Conservation (phyloP, 2,329 filamentous ascomycete species). For the Aspergillus ibericus region DNA sequence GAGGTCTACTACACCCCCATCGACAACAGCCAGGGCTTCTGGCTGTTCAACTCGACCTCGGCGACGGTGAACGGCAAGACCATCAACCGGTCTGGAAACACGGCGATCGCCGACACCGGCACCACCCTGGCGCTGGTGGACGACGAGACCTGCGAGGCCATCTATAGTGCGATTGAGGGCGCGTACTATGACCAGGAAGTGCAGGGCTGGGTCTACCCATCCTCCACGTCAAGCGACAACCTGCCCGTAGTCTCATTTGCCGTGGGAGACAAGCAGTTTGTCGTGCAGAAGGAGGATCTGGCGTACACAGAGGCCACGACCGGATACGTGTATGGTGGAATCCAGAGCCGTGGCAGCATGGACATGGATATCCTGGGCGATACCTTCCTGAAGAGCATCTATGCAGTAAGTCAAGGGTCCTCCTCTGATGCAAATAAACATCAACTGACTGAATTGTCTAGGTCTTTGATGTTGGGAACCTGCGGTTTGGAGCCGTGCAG, state of each 20-base stretch:
- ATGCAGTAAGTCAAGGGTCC: constrained; percentile 52
- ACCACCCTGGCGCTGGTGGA: constrained; percentile 67
- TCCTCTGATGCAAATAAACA: not conserved
- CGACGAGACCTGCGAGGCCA: constrained; percentile 59
- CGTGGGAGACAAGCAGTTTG: constrained; percentile 61
- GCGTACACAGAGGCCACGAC: constrained; percentile 58
- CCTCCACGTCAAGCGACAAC: constrained; percentile 49
- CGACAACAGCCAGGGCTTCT: constrained; percentile 67
- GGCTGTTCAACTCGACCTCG: constrained; percentile 62
- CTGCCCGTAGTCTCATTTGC: constrained; percentile 64
- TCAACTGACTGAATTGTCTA: constrained; percentile 25
- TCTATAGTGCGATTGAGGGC: constrained; percentile 66
- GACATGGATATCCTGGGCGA: constrained; percentile 65
- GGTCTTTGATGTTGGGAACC: constrained; percentile 65
- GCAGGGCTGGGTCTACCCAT: constrained; percentile 67
- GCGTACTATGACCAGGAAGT: constrained; percentile 55
- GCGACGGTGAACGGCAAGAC: constrained; percentile 59
- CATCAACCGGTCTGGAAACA: constrained; percentile 56
- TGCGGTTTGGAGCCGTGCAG: constrained; percentile 61
- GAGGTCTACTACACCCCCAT: constrained; percentile 62
- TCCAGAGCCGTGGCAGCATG: constrained; percentile 62
- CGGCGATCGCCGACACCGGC: constrained; percentile 70
- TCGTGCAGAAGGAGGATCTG: constrained; percentile 64
- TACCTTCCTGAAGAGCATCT: constrained; percentile 64
- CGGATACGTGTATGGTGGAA: constrained; percentile 62